Conservation (phyloP, 441 rosid species). For the Jatropha podagrica region DNA sequence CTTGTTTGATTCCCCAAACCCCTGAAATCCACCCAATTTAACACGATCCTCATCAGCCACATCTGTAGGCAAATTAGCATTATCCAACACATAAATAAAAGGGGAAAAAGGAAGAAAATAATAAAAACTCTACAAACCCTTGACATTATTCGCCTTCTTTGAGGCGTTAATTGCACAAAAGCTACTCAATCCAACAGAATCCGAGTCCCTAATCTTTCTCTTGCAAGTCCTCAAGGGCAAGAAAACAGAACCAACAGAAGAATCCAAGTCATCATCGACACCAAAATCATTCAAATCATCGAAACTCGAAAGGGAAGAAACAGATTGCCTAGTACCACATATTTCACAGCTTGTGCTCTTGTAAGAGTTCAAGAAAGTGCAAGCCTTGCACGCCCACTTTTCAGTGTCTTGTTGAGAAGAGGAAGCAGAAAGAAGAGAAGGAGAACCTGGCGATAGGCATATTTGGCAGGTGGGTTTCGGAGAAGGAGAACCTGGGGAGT, state of each 20-base stretch:
- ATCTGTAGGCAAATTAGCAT: conserved; percentile 9
- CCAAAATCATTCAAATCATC: conserved; percentile 51
- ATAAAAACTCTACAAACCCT: conserved; percentile 14
- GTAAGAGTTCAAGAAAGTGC: conserved; percentile 83
- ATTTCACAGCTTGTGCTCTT: conserved; percentile 61
- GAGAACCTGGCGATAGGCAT: conserved; percentile 52
- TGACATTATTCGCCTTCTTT: not conserved
- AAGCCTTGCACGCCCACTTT: conserved; percentile 86
- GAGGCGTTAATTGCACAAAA: conserved; percentile 21
- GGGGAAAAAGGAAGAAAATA: not conserved
- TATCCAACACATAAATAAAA: not conserved
- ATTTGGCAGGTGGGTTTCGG: conserved; percentile 61
- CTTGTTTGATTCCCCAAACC: conserved; percentile 38
- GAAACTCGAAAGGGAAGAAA: conserved; percentile 44
- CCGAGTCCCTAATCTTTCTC: conserved; percentile 49
- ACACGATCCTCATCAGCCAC: conserved; percentile 10
- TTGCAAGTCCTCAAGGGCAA: conserved; percentile 69
- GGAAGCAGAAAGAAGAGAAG: conserved; percentile 34
- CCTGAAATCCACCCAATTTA: conserved; percentile 33
- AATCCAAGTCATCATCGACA: conserved; percentile 42
- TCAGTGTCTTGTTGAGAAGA: conserved; percentile 31
- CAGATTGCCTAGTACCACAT: conserved; percentile 57
- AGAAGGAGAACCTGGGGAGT: conserved; percentile 47
- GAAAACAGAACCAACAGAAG: conserved; percentile 85
- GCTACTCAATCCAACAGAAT: conserved; percentile 17